Evolutionary conservation across 371 early-diverging fungal genomes (phyloP), one percentile per base, ranked within the genome.

Genomic region (Dichotomocladium elegans): DNA sequence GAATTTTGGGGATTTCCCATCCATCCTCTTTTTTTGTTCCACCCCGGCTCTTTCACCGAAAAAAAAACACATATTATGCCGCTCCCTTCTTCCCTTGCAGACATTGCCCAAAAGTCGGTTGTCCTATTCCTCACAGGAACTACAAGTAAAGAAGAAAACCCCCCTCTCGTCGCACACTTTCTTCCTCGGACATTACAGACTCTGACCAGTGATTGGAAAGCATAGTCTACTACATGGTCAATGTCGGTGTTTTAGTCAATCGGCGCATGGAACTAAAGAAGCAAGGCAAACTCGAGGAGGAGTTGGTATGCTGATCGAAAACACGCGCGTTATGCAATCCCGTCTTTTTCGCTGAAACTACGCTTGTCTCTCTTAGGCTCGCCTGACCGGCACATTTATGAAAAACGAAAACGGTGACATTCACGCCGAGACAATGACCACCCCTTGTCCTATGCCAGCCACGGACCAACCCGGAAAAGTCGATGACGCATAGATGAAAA

Each of bases 201-300:
- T 10, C 27, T n/a, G 14, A 26, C n/a, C n/a, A n/a, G n/a, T n/a
- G n/a, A n/a, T n/a, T n/a, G n/a, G n/a, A n/a, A n/a, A n/a, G n/a
- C n/a, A n/a, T n/a, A 77, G 89, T 90, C 4, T 93, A 91, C 66
- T 86, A 89, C 59, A 74, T 93, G 52, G 93, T 91, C 45, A 88
- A 88, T 58, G 67, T 90, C 34, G 88, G 88, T 40, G 77, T 85
- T 24, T 72, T 86, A 47, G 85, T 95, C 37, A 74, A 73, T 48
- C 64, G 64, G 25, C 60, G 77, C 28, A 68, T 74, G 64, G 70
- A 71, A 31, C 51, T 73, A 26, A 77, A 73, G 53, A 73, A 73
- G 35, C 60, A 77, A 62, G 72, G 74, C 42, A 64, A 63, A 47
- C 60, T 77, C 21, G 64, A 77, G 34, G 77, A 77, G 52, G 74